A percentile compares a stretch with the other conserved stretches of the same genome.
These are phyloP conservation scores for Kingdonia uniflora DNA, from an alignment of 164 flowering plant genomes.

Conservation along the genomic window DNA sequence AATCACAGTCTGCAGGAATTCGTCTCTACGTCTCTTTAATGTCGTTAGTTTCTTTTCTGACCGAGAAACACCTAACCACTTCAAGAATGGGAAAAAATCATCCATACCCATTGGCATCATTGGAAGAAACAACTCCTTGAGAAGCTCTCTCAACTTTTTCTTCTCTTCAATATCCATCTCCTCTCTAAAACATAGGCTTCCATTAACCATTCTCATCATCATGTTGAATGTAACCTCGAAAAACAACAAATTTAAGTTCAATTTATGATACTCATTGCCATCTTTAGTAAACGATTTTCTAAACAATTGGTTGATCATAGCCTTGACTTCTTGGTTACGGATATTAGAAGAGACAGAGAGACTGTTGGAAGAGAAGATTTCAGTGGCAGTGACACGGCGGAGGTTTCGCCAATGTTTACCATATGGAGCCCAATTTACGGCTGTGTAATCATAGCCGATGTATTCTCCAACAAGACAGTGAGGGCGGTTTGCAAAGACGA, in stretches of 20 bases:
- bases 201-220: neutral
- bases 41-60: neutral
- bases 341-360: neutral
- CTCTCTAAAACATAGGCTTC: neutral
- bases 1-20: neutral
- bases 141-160: neutral
- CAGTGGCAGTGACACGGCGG: constrained; percentile 2
- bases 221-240: neutral
- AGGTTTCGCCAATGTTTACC: constrained; percentile 1
- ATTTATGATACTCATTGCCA: neutral
- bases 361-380: constrained; percentile 1
- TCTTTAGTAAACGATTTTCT: neutral
- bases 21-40: neutral
- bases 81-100: constrained; percentile 2
- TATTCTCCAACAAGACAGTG: neutral
- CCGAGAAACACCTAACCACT: neutral
- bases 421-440: neutral
- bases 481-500: constrained; percentile 1
- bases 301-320: neutral
- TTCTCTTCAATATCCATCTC: neutral
- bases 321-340: neutral
- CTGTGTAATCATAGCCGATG: neutral
- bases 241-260: neutral
- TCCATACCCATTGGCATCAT: neutral
- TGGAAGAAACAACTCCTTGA: neutral